Percentiles rank a stretch among this genome's conserved stretches.
Conservation (phyloP, 2,329 filamentous ascomycete genomes). For the Calonectria pseudoreteaudii region DNA sequence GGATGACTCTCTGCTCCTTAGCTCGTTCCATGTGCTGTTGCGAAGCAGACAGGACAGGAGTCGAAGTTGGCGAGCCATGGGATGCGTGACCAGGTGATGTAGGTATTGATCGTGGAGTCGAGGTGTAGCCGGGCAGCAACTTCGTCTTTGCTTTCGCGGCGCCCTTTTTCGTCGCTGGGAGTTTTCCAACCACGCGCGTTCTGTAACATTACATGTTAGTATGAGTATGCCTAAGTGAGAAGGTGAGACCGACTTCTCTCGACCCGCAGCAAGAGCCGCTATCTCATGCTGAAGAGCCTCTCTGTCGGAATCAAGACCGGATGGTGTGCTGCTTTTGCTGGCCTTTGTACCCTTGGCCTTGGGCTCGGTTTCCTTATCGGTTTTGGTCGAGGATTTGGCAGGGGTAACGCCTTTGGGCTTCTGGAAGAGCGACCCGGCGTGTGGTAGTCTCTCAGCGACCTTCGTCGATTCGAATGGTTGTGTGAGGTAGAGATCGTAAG, state of each 20-base stretch:
- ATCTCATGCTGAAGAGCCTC: conserved; percentile 60
- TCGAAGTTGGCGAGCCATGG: conserved; percentile 65
- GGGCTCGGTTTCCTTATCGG: conserved; percentile 44
- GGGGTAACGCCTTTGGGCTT: conserved; percentile 47
- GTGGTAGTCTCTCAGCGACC: conserved; percentile 61
- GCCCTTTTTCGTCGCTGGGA: conserved; percentile 47
- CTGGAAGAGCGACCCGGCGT: conserved; percentile 64
- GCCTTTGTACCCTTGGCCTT: conserved; percentile 47
- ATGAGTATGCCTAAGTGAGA: conserved; percentile 22
- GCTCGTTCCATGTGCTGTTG: conserved; percentile 64
- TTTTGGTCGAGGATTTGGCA: conserved; percentile 42
- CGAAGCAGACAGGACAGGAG: conserved; percentile 61
- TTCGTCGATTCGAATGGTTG: conserved; percentile 61
- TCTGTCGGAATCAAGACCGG: conserved; percentile 62
- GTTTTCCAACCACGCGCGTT: conserved; percentile 50
- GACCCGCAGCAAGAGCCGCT: conserved; percentile 50
- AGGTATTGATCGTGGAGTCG: conserved; percentile 57
- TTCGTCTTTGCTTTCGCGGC: conserved; percentile 56
- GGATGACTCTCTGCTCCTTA: conserved; percentile 63
- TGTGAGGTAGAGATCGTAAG: conserved; percentile 69
- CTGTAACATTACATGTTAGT: conserved; percentile 45
- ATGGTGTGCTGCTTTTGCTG: conserved; percentile 51
- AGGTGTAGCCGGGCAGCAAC: conserved; percentile 54
- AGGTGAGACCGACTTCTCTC: conserved; percentile 49
- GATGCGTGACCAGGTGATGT: conserved; percentile 68